Base-by-base conservation (phyloP, 495 filamentous ascomycete species). In the Aspergillus wentii region DNA sequence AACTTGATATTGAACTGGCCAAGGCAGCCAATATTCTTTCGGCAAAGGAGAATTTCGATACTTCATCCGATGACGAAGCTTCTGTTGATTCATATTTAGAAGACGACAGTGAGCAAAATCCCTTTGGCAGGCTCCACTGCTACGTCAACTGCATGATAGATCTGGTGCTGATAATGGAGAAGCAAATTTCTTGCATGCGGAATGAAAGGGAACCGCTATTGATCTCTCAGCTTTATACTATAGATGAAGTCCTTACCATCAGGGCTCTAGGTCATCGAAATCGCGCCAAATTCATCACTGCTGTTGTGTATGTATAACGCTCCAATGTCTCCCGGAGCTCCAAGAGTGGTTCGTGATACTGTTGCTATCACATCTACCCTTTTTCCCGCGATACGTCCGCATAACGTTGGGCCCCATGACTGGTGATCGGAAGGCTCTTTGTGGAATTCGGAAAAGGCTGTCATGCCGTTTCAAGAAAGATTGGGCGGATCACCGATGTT, bases 181-280 rank as follows among this genome's bases (percentile, higher is more conserved):
- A n/a, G n/a, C n/a, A n/a, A n/a, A n/a, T n/a, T n/a, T n/a, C n/a
- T n/a, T n/a, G n/a, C n/a, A n/a, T n/a, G n/a, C n/a, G n/a, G n/a
- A n/a, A n/a, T n/a, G n/a, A n/a, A n/a, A n/a, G n/a, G n/a, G n/a
- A n/a, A n/a, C n/a, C n/a, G n/a, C n/a, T n/a, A n/a, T n/a, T n/a
- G n/a, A n/a, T n/a, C n/a, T n/a, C n/a, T n/a, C n/a, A n/a, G n/a
- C n/a, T n/a, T n/a, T n/a, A n/a, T n/a, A n/a, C n/a, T n/a, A n/a
- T 40, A 40, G 9, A 40, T 14, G 19, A 40, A 40, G 8, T 40
- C 37, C 19, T 40, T 40, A 3, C 22, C 15, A 11, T 31, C 37
- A 6, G 37, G 37, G 5, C 27, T 18, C 10, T 40, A 8, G 17
- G 37, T 40, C 28, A 40, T 40, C 17, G 32, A 15, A 18, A 40